phyloP scores from a whole-genome alignment of 2,329 filamentous ascomycete genomes.

The Acrodontium crateriforme region DNA sequence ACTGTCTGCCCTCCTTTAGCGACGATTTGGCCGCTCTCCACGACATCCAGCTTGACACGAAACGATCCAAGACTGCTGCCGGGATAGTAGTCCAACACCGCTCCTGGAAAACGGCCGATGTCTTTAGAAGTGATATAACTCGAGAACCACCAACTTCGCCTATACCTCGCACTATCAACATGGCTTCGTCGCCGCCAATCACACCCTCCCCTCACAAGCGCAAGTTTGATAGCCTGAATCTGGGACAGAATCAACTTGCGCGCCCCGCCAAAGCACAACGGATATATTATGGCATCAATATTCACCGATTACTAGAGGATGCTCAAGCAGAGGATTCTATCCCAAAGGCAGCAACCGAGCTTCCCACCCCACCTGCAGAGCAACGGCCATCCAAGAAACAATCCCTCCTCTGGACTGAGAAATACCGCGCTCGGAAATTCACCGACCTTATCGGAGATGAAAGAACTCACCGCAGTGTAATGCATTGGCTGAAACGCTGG shows the following conservation, averaged over 20 bases:
- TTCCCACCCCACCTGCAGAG: slow-evolving; percentile 28
- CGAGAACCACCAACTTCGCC: slow-evolving; percentile 22
- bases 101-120: slow-evolving; percentile 32
- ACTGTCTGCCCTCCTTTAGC: slow-evolving; percentile 10
- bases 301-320: slow-evolving; percentile 66
- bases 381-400: slow-evolving; percentile 15
- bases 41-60: slow-evolving; percentile 35
- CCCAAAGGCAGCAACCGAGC: slow-evolving; percentile 16
- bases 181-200: slow-evolving; percentile 40
- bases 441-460: slow-evolving; percentile 92
- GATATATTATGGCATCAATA: slow-evolving; percentile 85
- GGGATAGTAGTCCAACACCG: slow-evolving; percentile 39
- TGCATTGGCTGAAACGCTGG: slow-evolving; percentile 91
- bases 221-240: slow-evolving; percentile 16
- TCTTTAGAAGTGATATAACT: slow-evolving; percentile 36
- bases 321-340: slow-evolving; percentile 46
- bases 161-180: slow-evolving; percentile 47
- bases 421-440: slow-evolving; percentile 85
- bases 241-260: slow-evolving; percentile 14
- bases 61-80: slow-evolving; percentile 26
- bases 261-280: slow-evolving; percentile 50
- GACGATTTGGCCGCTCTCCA: slow-evolving; percentile 22
- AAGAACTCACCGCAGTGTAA: slow-evolving; percentile 74
- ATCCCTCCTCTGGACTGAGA: slow-evolving; percentile 82
- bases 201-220: slow-evolving; percentile 29